Base-by-base conservation (phyloP, 768 basidiomycete species). In the Termitomyces sp. region DNA sequence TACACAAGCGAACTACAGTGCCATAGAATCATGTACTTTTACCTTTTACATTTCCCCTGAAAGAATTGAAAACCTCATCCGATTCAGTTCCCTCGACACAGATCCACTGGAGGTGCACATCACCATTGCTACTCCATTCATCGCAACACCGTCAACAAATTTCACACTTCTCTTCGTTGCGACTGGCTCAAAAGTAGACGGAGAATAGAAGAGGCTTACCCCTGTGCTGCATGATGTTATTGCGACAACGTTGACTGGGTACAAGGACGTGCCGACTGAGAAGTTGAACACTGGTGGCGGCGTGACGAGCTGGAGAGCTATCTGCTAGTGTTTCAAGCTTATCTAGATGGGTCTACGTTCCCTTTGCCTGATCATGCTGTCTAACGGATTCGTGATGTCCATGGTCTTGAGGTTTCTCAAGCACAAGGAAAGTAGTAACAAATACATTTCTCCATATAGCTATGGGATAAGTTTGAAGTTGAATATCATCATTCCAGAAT, bases 11-110 rank as follows among this genome's bases (percentile, higher is more conserved):
- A 33, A 27, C 20, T 61, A 59, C 53, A 47, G 44, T 41, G 60
- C 58, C 23, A 62, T 64, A 27, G 61, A 64, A 45, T 62, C 59
- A 20, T 63, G 59, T 22, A 57, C 62, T 2, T 63, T 57, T 48
- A 59, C 60, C 62, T 2, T 63, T 57, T 48, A 59, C 60, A 4
- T 59, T 60, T 46, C 39, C 60, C 31, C 48, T n/a, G 13, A 29
- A 36, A 15, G 59, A 60, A 31, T 31, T 58, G 7, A 7, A 29
- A n/a, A 33, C 39, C 16, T 36, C 43, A 10, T n/a, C 45, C 20
- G 16, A 18, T 31, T 58, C 56, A 22, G 11, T 58, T 27, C 44
- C 56, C 3, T 62, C 59, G 0, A 57, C 47, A 2, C 58, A 62
- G 22, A 39, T 60, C 5, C 54, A 58, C 51, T 60, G 54, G 61